These are phyloP conservation scores for Fusarium staphyleae DNA, from an alignment of 2,329 filamentous ascomycete species.

Conservation along the genomic window DNA sequence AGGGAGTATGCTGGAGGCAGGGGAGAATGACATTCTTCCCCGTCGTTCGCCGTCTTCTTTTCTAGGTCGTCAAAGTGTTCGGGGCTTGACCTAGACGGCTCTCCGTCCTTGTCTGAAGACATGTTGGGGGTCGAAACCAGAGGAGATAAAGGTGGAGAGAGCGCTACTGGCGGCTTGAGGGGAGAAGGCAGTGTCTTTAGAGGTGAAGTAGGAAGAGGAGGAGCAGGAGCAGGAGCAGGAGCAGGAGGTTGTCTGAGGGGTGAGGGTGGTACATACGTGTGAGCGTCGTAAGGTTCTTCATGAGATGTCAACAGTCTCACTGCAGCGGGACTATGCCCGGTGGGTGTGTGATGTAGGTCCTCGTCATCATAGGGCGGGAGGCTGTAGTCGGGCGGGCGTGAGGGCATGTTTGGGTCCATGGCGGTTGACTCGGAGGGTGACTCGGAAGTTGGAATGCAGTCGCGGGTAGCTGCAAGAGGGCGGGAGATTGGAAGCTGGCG, in stretches of 20 bases:
- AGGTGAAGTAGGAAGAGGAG: slow-evolving; percentile 12
- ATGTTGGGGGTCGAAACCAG: slow-evolving; percentile 14
- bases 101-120: slow-evolving; percentile 14
- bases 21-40: slow-evolving; percentile 9
- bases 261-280: slow-evolving; percentile 61
- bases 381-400: slow-evolving; percentile 64
- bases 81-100: slow-evolving; percentile 3
- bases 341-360: slow-evolving; percentile 52
- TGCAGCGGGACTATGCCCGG: slow-evolving; percentile 58
- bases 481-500: slow-evolving; percentile 13
- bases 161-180: slow-evolving; percentile 24
- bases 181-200: slow-evolving; percentile 22
- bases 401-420: slow-evolving; percentile 62
- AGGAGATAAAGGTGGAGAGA: slow-evolving; percentile 19
- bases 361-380: slow-evolving; percentile 65
- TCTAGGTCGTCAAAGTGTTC: slow-evolving; percentile 13
- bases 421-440: slow-evolving; percentile 28
- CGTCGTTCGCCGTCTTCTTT: slow-evolving; percentile 2
- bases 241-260: slow-evolving; percentile 17
- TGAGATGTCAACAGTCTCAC: slow-evolving; percentile 69
- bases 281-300: slow-evolving; percentile 60
- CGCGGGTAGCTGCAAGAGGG: slow-evolving; percentile 29
- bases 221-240: slow-evolving; percentile 1
- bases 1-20: slow-evolving; percentile 19
- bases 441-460: slow-evolving; percentile 43